These are phyloP conservation scores for Maudiozyma barnettii DNA, from an alignment of 805 yeast species.

Conservation along the genomic window DNA sequence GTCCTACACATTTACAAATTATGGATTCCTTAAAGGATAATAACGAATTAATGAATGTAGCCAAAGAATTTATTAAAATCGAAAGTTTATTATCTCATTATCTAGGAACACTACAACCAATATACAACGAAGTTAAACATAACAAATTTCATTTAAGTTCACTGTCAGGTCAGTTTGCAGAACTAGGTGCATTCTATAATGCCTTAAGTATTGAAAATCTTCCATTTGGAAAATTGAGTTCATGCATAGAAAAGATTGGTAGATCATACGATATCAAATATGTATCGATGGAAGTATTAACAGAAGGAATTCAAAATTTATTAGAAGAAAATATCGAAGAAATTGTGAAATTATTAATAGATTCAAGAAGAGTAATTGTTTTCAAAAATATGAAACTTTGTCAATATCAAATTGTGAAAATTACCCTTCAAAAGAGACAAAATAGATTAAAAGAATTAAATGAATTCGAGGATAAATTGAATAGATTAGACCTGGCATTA, in stretches of 20 bases:
- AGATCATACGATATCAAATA: constrained; percentile 71
- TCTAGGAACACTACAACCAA: constrained; percentile 18
- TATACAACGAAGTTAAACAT: constrained; percentile 23
- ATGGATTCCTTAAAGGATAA: neutral
- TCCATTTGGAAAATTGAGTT: constrained; percentile 34
- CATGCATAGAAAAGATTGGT: constrained; percentile 69
- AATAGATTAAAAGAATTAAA: constrained; percentile 25
- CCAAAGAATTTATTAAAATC: constrained; percentile 12
- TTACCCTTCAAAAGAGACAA: constrained; percentile 31
- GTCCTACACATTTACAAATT: neutral
- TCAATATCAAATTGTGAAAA: constrained; percentile 37
- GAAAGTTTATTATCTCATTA: constrained; percentile 33
- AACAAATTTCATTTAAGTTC: constrained; percentile 37
- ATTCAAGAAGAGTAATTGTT: constrained; percentile 38
- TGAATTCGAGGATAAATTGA: constrained; percentile 28
- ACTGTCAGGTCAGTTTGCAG: constrained; percentile 56
- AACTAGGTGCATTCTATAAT: constrained; percentile 63
- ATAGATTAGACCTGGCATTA: constrained; percentile 27
- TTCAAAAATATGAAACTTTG: constrained; percentile 50
- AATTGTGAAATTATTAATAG: constrained; percentile 27
- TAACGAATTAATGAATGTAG: neutral
- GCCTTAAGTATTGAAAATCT: constrained; percentile 51
- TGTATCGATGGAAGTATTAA: constrained; percentile 39
- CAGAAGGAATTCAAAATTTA: constrained; percentile 31
- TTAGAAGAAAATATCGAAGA: constrained; percentile 34